Conservation (phyloP, 176 grass and related monocot species). For the Puccinellia tenuiflora region DNA sequence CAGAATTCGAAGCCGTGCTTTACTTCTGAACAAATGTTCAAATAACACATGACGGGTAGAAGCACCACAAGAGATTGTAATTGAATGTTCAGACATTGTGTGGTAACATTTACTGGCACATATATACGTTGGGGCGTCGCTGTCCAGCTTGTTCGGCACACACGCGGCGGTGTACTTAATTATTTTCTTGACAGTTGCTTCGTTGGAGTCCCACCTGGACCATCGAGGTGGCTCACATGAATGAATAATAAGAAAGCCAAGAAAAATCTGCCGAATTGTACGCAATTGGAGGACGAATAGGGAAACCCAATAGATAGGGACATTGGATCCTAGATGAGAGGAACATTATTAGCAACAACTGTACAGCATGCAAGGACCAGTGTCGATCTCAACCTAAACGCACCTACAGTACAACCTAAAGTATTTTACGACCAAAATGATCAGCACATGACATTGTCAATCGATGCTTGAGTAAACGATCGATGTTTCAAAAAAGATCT, state of each 20-base stretch:
- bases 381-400: slow-evolving; percentile 11
- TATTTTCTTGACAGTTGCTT: background rate
- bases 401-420: background rate
- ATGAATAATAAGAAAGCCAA: background rate
- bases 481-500: background rate
- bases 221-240: background rate
- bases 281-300: background rate
- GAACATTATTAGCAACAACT: slow-evolving; percentile 31
- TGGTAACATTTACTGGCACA: background rate
- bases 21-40: background rate
- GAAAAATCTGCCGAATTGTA: background rate
- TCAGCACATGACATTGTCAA: background rate
- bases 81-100: background rate
- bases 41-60: no score
- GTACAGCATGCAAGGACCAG: slow-evolving; percentile 28
- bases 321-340: slow-evolving; percentile 42
- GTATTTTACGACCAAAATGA: background rate
- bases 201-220: background rate
- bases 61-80: background rate
- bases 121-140: background rate
- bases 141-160: slow-evolving; percentile 10
- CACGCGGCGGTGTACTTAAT: background rate
- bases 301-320: background rate
- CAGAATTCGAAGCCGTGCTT: background rate
- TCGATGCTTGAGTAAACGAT: background rate